Percentiles rank a stretch among this genome's conserved stretches.
phyloP scores from a whole-genome alignment of 2,329 filamentous ascomycete species.

The Colletotrichum aenigma region DNA sequence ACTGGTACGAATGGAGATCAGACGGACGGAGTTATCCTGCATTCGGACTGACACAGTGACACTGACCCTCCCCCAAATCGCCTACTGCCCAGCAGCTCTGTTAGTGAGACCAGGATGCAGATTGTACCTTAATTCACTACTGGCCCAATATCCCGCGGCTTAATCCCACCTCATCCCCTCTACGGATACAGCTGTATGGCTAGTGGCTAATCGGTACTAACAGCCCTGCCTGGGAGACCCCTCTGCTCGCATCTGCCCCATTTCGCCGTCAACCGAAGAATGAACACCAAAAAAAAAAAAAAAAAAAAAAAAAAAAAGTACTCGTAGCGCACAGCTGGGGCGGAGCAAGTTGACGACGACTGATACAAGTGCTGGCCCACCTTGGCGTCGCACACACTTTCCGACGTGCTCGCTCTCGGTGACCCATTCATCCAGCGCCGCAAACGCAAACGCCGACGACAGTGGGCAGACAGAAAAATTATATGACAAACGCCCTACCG shows the following conservation, averaged over 20 bases:
- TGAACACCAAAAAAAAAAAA: no score
- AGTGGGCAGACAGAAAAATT: neutral
- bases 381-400: constrained; percentile 3
- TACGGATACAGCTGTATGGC: neutral
- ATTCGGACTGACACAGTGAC: neutral
- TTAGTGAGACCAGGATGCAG: neutral
- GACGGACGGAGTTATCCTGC: neutral
- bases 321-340: neutral
- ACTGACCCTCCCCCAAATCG: neutral
- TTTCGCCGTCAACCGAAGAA: neutral
- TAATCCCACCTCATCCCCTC: neutral
- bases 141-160: neutral
- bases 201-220: neutral
- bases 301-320: neutral
- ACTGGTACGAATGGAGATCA: neutral
- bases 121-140: neutral
- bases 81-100: neutral
- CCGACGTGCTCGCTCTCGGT: neutral
- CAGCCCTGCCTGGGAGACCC: neutral
- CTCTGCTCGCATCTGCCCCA: neutral
- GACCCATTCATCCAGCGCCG: neutral
- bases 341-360: neutral
- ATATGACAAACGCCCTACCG: neutral
- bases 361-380: neutral
- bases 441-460: neutral